Percentiles rank a stretch among this genome's conserved stretches.
Evolutionary conservation across 2,329 filamentous ascomycete genomes (phyloP).

Genomic region (Fusarium liriodendri): DNA sequence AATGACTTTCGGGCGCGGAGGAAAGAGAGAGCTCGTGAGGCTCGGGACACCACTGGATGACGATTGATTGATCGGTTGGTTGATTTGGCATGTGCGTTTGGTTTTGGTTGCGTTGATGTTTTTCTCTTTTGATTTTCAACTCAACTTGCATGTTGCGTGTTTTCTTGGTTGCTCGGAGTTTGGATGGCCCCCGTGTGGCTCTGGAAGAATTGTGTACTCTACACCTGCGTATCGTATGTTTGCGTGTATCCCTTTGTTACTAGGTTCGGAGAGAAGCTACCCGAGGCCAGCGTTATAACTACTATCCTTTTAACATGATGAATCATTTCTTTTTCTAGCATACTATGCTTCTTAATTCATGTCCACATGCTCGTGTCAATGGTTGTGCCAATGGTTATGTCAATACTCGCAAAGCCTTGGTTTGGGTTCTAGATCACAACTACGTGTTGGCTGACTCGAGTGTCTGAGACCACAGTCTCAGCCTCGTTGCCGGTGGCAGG

Average conservation of each 20-base stretch:
- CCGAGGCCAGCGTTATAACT: slow-evolving; percentile 30
- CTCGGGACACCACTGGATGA: slow-evolving; percentile 37
- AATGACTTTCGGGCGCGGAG: slow-evolving; percentile 43
- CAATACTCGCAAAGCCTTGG: not conserved
- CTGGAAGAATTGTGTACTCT: slow-evolving; percentile 25
- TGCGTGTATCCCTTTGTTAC: slow-evolving; percentile 10
- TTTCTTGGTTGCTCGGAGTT: slow-evolving; percentile 44
- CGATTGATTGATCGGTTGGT: not conserved
- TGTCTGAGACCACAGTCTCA: not conserved
- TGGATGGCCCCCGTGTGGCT: slow-evolving; percentile 37
- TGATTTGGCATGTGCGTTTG: slow-evolving; percentile 37
- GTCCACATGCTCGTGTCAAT: not conserved
- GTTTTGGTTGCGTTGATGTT: slow-evolving; percentile 34
- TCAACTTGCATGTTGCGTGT: slow-evolving; percentile 13
- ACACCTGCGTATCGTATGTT: slow-evolving; percentile 3
- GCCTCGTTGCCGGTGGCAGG: not conserved
- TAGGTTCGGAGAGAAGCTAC: slow-evolving; percentile 21
- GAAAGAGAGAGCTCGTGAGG: slow-evolving; percentile 26
- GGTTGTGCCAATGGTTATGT: not conserved
- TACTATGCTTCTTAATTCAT: not conserved
- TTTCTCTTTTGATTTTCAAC: not conserved
- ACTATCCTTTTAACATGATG: slow-evolving; percentile 21
- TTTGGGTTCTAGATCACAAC: not conserved
- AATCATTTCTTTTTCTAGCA: not conserved
- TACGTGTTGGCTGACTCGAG: not conserved